Base-by-base conservation (phyloP, 2,329 filamentous ascomycete genomes). In the Epichloe sibirici region DNA sequence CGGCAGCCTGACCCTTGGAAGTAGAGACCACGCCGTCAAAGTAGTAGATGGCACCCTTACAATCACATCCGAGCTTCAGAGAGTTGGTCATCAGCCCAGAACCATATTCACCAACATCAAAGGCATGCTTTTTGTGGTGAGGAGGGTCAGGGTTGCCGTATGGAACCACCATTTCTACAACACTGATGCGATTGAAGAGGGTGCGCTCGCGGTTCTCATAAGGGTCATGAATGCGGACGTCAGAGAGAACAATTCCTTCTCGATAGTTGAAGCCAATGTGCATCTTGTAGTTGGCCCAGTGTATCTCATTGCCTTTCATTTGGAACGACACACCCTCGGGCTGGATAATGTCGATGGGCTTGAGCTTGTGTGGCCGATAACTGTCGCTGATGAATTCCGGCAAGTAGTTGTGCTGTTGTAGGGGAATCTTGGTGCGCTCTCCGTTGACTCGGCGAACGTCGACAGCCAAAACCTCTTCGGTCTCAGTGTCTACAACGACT, bases 151-250 rank as follows among this genome's bases (percentile, higher is more conserved):
- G 79, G 57, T 86, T 82, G 3, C 74, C 81, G 57, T 87, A 88
- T 1, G 82, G 82, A 0, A 86, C 82, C 4, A 79, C 77, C 85
- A 88, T 88, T 63, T 88, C 85, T 53, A 78, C 78, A 46, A 88
- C 71, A 21, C 77, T 79, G 51, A 88, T 68, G 2, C 85, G 76
- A 67, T 88, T 83, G 65, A 88, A 78, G 35, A 88, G 71, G 42
- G 77, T 81, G 48, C 82, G 74, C 59, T 67, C 64, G 15, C 63
- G 65, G 25, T 61, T 57, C 55, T 67, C 64, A 21, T 66, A 61
- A 3, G 64, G 63, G 38, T 78, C 79, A 60, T 84, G 79, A 60
- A 85, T 86, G 58, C 75, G 73, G 6, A 88, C 70, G 58, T 88
- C 82, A 56, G 87, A 84, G 0, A 89, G 74, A 2, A 84, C 82